Evolutionary conservation across 164 flowering plant species (phyloP).

Genomic region (Euptelea pleiosperma): DNA sequence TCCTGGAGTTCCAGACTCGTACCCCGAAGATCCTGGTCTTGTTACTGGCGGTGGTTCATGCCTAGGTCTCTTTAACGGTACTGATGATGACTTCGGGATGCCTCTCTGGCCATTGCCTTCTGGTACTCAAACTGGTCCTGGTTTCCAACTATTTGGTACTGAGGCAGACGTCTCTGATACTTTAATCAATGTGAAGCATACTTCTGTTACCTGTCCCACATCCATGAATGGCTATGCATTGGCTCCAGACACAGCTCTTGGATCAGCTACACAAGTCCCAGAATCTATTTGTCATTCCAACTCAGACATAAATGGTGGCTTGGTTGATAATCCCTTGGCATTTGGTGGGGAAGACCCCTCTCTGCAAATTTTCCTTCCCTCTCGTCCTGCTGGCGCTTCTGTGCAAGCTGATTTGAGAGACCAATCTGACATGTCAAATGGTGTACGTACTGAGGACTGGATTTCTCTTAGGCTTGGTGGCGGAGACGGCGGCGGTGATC

Average conservation of each 20-base stretch:
- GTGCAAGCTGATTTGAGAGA: conserved; percentile 47
- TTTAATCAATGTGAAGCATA: conserved; percentile 46
- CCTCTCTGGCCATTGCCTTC: conserved; percentile 61
- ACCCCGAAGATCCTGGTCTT: conserved; percentile 47
- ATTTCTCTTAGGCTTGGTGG: conserved; percentile 90
- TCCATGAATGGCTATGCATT: conserved; percentile 55
- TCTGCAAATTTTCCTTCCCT: conserved; percentile 83
- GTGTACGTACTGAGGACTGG: conserved; percentile 71
- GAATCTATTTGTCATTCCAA: conserved; percentile 40
- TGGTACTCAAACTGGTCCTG: conserved; percentile 45
- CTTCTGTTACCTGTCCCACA: conserved; percentile 37
- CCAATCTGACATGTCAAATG: conserved; percentile 51
- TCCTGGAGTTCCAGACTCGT: conserved; percentile 47
- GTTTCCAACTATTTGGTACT: conserved; percentile 67
- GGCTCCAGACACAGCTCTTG: conserved; percentile 42
- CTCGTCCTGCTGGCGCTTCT: conserved; percentile 54
- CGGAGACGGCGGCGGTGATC: conserved; percentile 34
- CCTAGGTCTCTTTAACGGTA: conserved; percentile 46
- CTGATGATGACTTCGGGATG: conserved; percentile 60
- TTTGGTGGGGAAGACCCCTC: conserved; percentile 77
- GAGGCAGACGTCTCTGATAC: conserved; percentile 59
- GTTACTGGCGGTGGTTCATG: conserved; percentile 36
- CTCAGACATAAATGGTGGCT: conserved; percentile 41
- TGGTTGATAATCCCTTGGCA: conserved; percentile 75
- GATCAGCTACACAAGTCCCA: conserved; percentile 38